Evolutionary conservation across 495 filamentous ascomycete genomes (phyloP).

Genomic region (Lindgomyces ingoldianus): DNA sequence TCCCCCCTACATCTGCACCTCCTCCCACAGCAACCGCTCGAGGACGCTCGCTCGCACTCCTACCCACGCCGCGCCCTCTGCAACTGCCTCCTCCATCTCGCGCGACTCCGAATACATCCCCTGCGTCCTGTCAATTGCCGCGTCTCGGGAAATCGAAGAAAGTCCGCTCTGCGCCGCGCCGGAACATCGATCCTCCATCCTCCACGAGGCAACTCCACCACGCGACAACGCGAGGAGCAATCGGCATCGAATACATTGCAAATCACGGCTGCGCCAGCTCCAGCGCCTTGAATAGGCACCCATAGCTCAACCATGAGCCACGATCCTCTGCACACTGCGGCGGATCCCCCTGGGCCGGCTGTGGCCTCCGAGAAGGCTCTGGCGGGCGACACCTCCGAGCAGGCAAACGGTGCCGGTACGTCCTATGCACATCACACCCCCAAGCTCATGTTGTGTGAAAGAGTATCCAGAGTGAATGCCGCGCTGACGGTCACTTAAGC

Average conservation of each 20-base stretch:
- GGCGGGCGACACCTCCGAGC: conserved; percentile 18
- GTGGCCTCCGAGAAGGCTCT: conserved; percentile 35
- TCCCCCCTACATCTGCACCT: conserved; percentile 20
- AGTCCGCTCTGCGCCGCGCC: neutral
- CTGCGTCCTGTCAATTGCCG: conserved; percentile 12
- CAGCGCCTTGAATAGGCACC: conserved; percentile 9
- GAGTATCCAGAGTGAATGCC: neutral
- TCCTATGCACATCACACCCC: neutral
- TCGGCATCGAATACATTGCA: conserved; percentile 14
- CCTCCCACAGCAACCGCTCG: neutral
- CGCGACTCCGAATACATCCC: conserved; percentile 13
- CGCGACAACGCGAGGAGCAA: conserved; percentile 35
- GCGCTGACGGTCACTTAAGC: neutral
- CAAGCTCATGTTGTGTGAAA: neutral
- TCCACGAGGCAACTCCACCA: conserved; percentile 33
- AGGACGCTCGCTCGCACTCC: neutral
- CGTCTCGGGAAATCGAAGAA: neutral
- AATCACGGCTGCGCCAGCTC: neutral
- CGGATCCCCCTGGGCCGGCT: conserved; percentile 35
- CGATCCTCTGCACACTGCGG: conserved; percentile 46
- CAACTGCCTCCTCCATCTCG: conserved; percentile 14
- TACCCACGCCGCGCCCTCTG: conserved; percentile 10
- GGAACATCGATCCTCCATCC: neutral
- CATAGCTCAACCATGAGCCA: conserved; percentile 53
- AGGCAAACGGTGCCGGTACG: conserved; percentile 35